Evolutionary conservation across 768 basidiomycete species (phyloP), one percentile per base, ranked within the genome.

Genomic region (Coprinopsis strossmayeri): DNA sequence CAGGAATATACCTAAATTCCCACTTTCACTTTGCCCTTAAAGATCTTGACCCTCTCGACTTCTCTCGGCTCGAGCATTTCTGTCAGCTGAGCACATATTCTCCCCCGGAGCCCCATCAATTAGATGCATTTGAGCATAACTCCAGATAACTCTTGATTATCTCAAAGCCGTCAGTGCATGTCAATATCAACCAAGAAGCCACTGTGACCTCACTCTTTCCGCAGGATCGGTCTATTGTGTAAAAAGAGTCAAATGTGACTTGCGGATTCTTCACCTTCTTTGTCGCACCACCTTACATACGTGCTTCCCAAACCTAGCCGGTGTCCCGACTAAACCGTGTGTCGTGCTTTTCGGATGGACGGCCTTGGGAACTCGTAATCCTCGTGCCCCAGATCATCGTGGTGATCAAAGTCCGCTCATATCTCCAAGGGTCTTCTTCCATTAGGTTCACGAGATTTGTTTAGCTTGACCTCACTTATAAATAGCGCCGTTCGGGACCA

Each of bases 381-480:
- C n/a, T n/a, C 18, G 40, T 32, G 21, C 21, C 40, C 40, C 24
- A 42, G 40, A 26, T 42, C 40, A 42, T 21, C 23, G 5, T 10
- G 17, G 10, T 38, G 35, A 38, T 38, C 17, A 18, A 38, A 38
- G 35, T 38, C 35, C 35, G 30, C 35, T 9, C 5, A 17, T 18
- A 10, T 38, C 35, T 38, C 18, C 35, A 10, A 5, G 18, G 35
- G 18, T 10, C 40, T 40, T 49, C 51, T 42, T 25, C 46, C 35
- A 41, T 40, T 47, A 25, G 45, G 44, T 35, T 47, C 28, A 49
- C 13, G 26, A 28, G 3, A 34, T 48, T 28, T 30, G 41, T 43
- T 27, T 39, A 18, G 26, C 18, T 21, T 28, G 18, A 39, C n/a
- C 23, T n/a, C 27, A 34, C 26, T 40, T 48, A 39, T 48, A 40